Evolutionary conservation across 805 yeast genomes (phyloP).

Genomic region (Nakazawaea ambrosiae): DNA sequence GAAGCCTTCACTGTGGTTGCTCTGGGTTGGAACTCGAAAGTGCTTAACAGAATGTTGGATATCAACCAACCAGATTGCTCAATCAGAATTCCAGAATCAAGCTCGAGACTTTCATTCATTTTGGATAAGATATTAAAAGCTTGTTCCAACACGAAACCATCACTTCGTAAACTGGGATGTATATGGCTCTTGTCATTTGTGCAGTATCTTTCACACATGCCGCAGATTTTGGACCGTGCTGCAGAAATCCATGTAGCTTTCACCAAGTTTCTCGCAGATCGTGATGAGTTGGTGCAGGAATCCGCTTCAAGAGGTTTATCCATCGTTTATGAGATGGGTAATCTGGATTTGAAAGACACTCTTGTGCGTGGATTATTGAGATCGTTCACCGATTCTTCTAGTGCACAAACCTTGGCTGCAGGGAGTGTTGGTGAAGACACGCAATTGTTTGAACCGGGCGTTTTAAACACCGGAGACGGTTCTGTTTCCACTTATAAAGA

Average conservation of each 20-base stretch:
- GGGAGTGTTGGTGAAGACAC: conserved; percentile 78
- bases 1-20: conserved; percentile 73
- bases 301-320: conserved; percentile 86
- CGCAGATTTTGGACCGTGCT: conserved; percentile 32
- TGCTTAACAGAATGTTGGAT: conserved; percentile 47
- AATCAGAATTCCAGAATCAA: conserved; percentile 9
- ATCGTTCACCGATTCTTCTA: conserved; percentile 69
- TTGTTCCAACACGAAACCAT: conserved; percentile 63
- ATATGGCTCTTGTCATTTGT: conserved; percentile 79
- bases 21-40: conserved; percentile 67
- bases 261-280: conserved; percentile 69
- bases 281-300: conserved; percentile 87
- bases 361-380: conserved; percentile 65
- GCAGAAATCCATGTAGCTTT: conserved; percentile 67
- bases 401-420: conserved; percentile 37
- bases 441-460: conserved; percentile 77
- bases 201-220: conserved; percentile 58
- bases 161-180: conserved; percentile 68
- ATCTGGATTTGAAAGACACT: conserved; percentile 55
- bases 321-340: conserved; percentile 74
- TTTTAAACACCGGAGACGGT: conserved; percentile 72
- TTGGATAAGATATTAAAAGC: conserved; percentile 44
- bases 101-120: conserved; percentile 22
- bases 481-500: conserved; percentile 90
- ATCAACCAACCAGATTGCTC: conserved; percentile 30